Conservation (phyloP, 331 rosid genomes). For the Telfairia occidentalis region DNA sequence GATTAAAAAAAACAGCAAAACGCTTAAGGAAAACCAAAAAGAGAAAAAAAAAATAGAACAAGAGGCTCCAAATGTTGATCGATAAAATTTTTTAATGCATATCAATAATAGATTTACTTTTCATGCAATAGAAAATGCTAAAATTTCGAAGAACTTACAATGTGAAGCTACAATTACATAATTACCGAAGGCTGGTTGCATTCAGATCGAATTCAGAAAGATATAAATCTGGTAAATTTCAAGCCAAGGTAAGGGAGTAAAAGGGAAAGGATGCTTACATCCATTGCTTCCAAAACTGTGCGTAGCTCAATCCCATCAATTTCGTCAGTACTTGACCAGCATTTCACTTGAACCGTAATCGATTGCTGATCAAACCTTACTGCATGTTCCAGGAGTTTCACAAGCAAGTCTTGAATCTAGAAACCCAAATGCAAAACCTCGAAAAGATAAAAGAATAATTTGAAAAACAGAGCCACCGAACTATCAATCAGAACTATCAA, state of each 20-base stretch:
- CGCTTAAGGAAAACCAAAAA: not conserved
- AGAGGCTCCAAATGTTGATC: not conserved
- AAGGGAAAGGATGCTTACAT: conserved; percentile 40
- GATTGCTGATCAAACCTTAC: conserved; percentile 54
- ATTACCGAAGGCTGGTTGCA: not conserved
- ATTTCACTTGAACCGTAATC: conserved; percentile 41
- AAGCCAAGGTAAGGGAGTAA: not conserved
- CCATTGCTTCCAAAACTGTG: conserved; percentile 72
- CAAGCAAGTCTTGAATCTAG: conserved; percentile 87
- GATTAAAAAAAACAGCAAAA: not conserved
- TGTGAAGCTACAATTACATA: not conserved
- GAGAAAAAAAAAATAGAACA: not conserved
- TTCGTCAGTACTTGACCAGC: conserved; percentile 29
- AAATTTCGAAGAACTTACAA: not conserved
- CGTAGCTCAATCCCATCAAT: conserved; percentile 37
- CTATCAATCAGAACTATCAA: not conserved
- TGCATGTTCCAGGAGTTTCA: conserved; percentile 64
- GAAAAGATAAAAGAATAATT: conserved; percentile 44
- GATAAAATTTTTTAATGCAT: not conserved
- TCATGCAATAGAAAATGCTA: not conserved
- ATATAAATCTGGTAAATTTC: not conserved
- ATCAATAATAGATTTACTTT: not conserved
- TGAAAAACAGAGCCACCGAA: conserved; percentile 35
- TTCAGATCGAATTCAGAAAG: not conserved
- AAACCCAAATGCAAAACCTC: conserved; percentile 86